phyloP scores from a whole-genome alignment of 2,329 filamentous ascomycete genomes.

The Colletotrichum sp. region DNA sequence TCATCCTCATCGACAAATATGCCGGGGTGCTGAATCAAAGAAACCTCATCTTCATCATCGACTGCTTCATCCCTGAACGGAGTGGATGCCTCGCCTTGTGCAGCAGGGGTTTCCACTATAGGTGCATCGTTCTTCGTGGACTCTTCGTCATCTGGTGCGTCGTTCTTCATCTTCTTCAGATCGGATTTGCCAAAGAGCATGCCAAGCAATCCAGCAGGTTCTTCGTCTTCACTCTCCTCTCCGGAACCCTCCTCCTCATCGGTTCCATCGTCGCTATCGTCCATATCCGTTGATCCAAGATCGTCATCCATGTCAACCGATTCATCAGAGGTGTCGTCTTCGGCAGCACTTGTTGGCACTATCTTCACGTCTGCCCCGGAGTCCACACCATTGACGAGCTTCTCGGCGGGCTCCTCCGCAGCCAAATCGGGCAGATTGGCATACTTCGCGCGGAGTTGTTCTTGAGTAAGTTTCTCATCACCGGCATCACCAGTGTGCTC shows the following conservation, averaged over 20 bases:
- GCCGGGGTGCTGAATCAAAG: constrained; percentile 35
- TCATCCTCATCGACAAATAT: constrained; percentile 1
- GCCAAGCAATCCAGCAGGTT: constrained; percentile 55
- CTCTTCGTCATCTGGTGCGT: constrained; percentile 29
- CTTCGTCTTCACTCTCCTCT: constrained; percentile 42
- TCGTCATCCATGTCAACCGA: constrained; percentile 74
- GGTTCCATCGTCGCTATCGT: constrained; percentile 48
- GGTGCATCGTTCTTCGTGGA: constrained; percentile 25
- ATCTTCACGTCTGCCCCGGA: background rate
- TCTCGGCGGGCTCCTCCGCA: constrained; percentile 26
- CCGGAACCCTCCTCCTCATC: constrained; percentile 39
- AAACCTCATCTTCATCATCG: constrained; percentile 36
- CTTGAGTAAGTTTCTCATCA: constrained; percentile 71
- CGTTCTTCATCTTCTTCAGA: constrained; percentile 54
- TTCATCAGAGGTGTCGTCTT: constrained; percentile 65
- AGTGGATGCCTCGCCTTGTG: background rate
- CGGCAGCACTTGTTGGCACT: constrained; percentile 26
- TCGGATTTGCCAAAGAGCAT: constrained; percentile 66
- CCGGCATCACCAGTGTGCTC: constrained; percentile 42
- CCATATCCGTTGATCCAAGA: constrained; percentile 62
- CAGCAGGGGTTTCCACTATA: background rate
- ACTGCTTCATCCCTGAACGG: constrained; percentile 28
- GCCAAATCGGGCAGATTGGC: constrained; percentile 63
- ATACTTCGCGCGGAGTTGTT: constrained; percentile 73
- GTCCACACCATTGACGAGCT: constrained; percentile 18